Evolutionary conservation across 1,284 basidiomycete species (phyloP).

Genomic region (Anthracocystis setariae): DNA sequence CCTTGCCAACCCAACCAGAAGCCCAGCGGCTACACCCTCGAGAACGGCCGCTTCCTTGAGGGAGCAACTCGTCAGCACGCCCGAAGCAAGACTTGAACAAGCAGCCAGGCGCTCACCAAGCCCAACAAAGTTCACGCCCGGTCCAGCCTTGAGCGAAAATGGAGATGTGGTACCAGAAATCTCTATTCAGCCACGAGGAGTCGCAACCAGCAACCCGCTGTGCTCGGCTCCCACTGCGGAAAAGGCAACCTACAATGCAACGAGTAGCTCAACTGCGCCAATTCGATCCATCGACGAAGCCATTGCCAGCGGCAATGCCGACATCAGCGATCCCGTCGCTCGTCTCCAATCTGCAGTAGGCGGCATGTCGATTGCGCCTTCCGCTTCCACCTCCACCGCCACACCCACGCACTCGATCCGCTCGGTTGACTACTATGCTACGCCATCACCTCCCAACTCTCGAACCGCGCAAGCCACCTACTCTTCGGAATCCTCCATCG

Average conservation of each 20-base stretch:
- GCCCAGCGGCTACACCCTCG: conserved; percentile 24
- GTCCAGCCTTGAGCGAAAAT: conserved; percentile 17
- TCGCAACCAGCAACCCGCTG: conserved; percentile 11
- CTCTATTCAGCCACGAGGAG: conserved; percentile 31
- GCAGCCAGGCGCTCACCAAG: conserved; percentile 34
- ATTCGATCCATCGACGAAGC: conserved; percentile 48
- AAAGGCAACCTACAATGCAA: conserved; percentile 7
- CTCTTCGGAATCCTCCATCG: conserved; percentile 24
- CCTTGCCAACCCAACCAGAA: conserved; percentile 18
- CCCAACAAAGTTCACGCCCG: conserved; percentile 38
- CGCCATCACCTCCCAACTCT: conserved; percentile 30
- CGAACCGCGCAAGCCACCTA: conserved; percentile 17
- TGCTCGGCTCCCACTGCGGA: conserved; percentile 14
- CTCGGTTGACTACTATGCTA: conserved; percentile 41
- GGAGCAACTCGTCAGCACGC: conserved; percentile 24
- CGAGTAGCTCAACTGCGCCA: conserved; percentile 15
- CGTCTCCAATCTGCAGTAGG: conserved; percentile 31
- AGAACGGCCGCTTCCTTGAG: conserved; percentile 12
- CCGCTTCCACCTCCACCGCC: conserved; percentile 1
- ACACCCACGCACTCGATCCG: conserved; percentile 5
- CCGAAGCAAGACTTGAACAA: conserved; percentile 33
- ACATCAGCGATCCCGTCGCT: conserved; percentile 33
- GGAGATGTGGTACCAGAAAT: conserved; percentile 37
- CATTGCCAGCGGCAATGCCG: conserved; percentile 23
- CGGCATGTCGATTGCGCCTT: conserved; percentile 14